Evolutionary conservation across 2,329 filamentous ascomycete genomes (phyloP), one percentile per base, ranked within the genome.

Genomic region (Whalleya microplaca): DNA sequence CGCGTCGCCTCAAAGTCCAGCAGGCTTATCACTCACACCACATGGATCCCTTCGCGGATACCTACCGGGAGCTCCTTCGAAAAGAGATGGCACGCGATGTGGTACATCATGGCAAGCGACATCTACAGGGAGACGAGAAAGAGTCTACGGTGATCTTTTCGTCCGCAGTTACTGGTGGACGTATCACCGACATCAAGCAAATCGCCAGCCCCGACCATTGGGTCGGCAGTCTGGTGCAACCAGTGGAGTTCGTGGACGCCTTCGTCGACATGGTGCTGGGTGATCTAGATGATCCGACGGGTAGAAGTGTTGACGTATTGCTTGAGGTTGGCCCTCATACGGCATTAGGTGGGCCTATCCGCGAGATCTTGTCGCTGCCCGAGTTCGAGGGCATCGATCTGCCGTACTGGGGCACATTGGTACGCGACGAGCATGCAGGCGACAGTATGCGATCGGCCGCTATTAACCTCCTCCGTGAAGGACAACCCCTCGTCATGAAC

Each of bases 271-370:
- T 67, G 52, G 53, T 62, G 1, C 40, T 45, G 21, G 50, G 51
- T 18, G 27, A 49, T 9, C 16, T 45, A 0, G 56, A 49, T 10
- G 45, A 45, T n/a, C n/a, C 45, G 18, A 51, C 45, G 12, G 21
- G 42, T 21, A 45, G 27, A 2, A 54, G 29, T 55, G 20, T 67
- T 3, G 65, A 65, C n/a, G 43, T 68, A 1, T 47, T 68, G 1
- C 12, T 73, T 1, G 70, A 73, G 51, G 53, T 72, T 16, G 55
- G 75, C 0, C 72, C 75, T 1, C 74, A 76, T 51, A 66, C 69
- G 18, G 68, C 72, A 0, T 64, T 77, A 1, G 61, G 59, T 4
- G 72, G 70, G 0, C 74, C 75, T 1, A 59, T 72, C 9, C 66
- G 65, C 3, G 64, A 72, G 27, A 56, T 56, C 12, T 14, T 56